These are phyloP conservation scores for Colletotrichum tanaceti DNA, from an alignment of 2,329 filamentous ascomycete species.

Conservation along the genomic window DNA sequence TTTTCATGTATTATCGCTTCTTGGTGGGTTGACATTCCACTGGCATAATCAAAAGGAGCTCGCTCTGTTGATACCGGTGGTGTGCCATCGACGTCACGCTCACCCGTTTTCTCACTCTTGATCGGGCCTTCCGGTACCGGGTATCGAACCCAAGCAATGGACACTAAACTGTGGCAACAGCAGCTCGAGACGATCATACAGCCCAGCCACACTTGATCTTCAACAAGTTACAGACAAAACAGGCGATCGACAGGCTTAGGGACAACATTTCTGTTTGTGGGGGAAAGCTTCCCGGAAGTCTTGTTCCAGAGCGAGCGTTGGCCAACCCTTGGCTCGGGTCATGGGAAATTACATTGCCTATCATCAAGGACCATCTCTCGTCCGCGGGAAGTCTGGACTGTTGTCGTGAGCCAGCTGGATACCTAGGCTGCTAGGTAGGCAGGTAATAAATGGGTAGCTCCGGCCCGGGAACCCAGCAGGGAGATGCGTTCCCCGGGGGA, in stretches of 20 bases:
- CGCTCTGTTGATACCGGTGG: too few species aligned
- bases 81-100: too few species aligned
- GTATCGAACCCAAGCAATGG: background rate
- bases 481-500: constrained; percentile 4
- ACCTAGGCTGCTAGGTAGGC: too few species aligned
- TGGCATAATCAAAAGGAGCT: too few species aligned
- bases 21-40: too few species aligned
- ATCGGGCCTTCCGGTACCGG: background rate
- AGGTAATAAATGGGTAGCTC: background rate
- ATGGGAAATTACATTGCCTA: background rate
- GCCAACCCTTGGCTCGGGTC: background rate
- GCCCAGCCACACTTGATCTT: background rate
- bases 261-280: background rate
- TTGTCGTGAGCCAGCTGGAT: background rate
- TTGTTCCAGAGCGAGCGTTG: too few species aligned
- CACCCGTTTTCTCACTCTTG: background rate
- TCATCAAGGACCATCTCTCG: background rate
- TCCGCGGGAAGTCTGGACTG: background rate
- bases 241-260: background rate
- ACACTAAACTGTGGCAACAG: constrained; percentile 9
- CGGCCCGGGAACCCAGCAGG: background rate
- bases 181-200: background rate
- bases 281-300: background rate
- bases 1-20: too few species aligned
- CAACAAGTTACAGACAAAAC: background rate